phyloP scores from a whole-genome alignment of 345 rosid species.

The Eucalyptus guilfoylei region DNA sequence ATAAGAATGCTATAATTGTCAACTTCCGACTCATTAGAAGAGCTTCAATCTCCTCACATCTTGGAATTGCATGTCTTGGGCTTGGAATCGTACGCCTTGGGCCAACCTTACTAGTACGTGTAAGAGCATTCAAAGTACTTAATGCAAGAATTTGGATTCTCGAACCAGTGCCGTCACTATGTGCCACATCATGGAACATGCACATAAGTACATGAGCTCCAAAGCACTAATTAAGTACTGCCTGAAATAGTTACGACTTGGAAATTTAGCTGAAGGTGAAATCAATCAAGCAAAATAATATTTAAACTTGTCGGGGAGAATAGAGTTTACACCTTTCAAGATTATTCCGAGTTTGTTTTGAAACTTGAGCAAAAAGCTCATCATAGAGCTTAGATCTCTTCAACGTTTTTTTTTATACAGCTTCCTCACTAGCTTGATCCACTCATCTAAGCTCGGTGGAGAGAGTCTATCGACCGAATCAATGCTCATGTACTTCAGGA shows the following conservation, averaged over 20 bases:
- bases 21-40: constrained; percentile 74
- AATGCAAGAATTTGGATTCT: constrained; percentile 66
- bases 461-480: constrained; percentile 70
- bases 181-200: constrained; percentile 70
- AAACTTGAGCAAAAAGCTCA: constrained; percentile 89
- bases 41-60: constrained; percentile 91
- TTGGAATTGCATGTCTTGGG: constrained; percentile 3
- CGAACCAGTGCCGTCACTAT: constrained; percentile 45
- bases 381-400: constrained; percentile 71
- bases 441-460: constrained; percentile 63
- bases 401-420: constrained; percentile 73
- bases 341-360: constrained; percentile 86
- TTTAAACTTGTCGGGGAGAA: not conserved
- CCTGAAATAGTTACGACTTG: constrained; percentile 15
- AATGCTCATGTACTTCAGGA: constrained; percentile 78
- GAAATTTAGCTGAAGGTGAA: not conserved
- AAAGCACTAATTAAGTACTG: constrained; percentile 74
- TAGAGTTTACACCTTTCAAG: constrained; percentile 43
- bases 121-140: constrained; percentile 67
- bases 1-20: constrained; percentile 81
- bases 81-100: constrained; percentile 52
- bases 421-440: constrained; percentile 71
- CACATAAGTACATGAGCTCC: constrained; percentile 89
- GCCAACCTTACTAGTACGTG: constrained; percentile 82
- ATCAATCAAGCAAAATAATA: not conserved